Base-by-base conservation (phyloP, 2,329 filamentous ascomycete species). In the Stemphylium lycopersici region DNA sequence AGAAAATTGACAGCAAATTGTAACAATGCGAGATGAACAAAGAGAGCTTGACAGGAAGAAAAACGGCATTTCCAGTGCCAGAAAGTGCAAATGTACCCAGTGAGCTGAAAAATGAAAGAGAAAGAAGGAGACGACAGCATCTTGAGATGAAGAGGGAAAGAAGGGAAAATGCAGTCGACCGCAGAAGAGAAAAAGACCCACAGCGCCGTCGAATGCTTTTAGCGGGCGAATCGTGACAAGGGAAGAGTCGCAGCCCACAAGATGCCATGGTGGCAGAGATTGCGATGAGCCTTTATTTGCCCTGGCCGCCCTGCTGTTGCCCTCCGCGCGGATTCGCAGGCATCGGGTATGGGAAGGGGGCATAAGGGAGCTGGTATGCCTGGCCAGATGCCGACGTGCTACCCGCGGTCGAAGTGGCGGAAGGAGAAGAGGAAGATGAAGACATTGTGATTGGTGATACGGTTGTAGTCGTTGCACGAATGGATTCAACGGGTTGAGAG, bases 311-410 rank as follows among this genome's bases (percentile, higher is more conserved):
- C 29, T 67, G 61, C 24, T 61, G 54, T 43, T 62, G 57, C 2
- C 59, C 58, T 12, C 69, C 66, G 7, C 68, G 56, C 2, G 62
- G 57, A 40, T 67, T 69, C 11, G 63, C 65, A 2, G 72, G 71
- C 66, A 72, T 71, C 1, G 69, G 71, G 55, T 73, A 75, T 12
- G 72, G 72, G 44, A 75, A 75, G 1, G 72, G 72, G 6, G 72
- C 71, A 48, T 75, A 75, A 0, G 71, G 72, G 5, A 75, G 69
- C 45, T 73, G 67, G 32, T 71, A 72, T 6, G 57, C 50, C 11
- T 68, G 68, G 13, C 67, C 59, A 20, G 69, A 65, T 29, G 68
- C 68, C 4, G 71, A 68, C 4, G 56, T 67, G 16, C 68, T 56
- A 8, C 68, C 69, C 8, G 67, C 60, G 3, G 70, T 73, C n/a